These are phyloP conservation scores for Backusella australiensis DNA, from an alignment of 192 early-diverging fungal species.

Conservation along the genomic window DNA sequence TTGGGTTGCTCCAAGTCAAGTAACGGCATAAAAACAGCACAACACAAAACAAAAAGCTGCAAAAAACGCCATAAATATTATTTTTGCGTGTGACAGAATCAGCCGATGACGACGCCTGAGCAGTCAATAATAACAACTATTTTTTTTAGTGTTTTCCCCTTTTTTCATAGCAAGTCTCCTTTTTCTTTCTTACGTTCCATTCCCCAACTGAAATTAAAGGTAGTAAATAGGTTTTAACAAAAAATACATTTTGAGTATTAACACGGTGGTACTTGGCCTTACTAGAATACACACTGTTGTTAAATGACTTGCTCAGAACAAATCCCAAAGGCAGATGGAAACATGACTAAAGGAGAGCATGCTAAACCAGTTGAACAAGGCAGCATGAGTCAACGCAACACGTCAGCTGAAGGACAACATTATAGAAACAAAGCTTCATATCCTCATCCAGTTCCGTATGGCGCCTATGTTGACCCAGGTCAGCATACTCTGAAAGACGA, in stretches of 20 bases:
- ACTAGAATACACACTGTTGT: not conserved
- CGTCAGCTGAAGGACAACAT: not conserved
- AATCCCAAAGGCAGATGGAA: not conserved
- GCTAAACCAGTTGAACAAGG: not conserved
- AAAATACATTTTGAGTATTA: not conserved
- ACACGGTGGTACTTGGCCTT: not conserved
- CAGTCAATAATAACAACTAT: not conserved
- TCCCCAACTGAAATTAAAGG: not conserved
- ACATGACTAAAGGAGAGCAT: not conserved
- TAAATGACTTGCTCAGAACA: not conserved
- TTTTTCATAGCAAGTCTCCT: not conserved
- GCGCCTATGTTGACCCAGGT: not conserved
- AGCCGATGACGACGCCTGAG: not conserved
- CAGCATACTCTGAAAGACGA: not conserved
- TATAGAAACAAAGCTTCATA: not conserved
- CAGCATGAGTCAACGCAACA: not conserved
- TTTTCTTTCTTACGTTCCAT: not conserved
- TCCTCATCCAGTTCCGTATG: slow-evolving; percentile 3
- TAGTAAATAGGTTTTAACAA: not conserved
- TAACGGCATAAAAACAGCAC: not conserved
- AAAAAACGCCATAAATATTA: not conserved
- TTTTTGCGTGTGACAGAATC: not conserved
- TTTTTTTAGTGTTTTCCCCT: not conserved
- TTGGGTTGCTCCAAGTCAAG: not conserved
- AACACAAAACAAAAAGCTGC: not conserved